Percentiles rank a stretch among this genome's conserved stretches.
phyloP scores from a whole-genome alignment of 306 rosid genomes.

The Rosa chinensis region DNA sequence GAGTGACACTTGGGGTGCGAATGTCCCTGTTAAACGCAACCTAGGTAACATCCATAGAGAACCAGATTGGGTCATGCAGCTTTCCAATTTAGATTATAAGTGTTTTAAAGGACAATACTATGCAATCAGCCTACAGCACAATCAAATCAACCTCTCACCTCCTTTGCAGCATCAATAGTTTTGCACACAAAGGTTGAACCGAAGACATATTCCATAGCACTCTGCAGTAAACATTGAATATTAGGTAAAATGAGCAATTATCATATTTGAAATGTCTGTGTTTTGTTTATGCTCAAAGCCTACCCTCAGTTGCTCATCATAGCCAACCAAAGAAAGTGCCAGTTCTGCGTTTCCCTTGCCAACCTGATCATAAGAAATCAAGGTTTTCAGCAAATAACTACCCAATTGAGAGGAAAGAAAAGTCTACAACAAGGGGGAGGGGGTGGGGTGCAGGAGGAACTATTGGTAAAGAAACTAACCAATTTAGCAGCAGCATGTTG shows the following conservation, averaged over 20 bases:
- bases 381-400: constrained; percentile 15
- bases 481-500: constrained; percentile 65
- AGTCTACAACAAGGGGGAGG: too few species aligned
- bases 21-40: constrained; percentile 77
- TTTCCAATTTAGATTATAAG: constrained; percentile 2
- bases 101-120: not conserved
- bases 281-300: constrained; percentile 3
- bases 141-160: constrained; percentile 48
- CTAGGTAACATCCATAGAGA: constrained; percentile 46
- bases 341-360: constrained; percentile 80
- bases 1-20: constrained; percentile 84
- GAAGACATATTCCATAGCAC: constrained; percentile 87
- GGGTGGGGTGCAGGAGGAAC: not conserved
- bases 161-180: constrained; percentile 77
- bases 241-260: not conserved
- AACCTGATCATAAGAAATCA: constrained; percentile 55
- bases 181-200: constrained; percentile 98
- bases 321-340: constrained; percentile 91
- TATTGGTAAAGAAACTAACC: constrained; percentile 50
- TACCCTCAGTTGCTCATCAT: constrained; percentile 81
- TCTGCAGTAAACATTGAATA: constrained; percentile 46
- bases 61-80: constrained; percentile 24
- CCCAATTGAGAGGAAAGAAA: not conserved
- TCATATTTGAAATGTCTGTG: not conserved
- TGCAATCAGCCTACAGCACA: not conserved